Percentiles rank a stretch among this genome's conserved stretches.
Evolutionary conservation across 2,329 filamentous ascomycete species (phyloP).

Genomic region (Aspergillus felis): DNA sequence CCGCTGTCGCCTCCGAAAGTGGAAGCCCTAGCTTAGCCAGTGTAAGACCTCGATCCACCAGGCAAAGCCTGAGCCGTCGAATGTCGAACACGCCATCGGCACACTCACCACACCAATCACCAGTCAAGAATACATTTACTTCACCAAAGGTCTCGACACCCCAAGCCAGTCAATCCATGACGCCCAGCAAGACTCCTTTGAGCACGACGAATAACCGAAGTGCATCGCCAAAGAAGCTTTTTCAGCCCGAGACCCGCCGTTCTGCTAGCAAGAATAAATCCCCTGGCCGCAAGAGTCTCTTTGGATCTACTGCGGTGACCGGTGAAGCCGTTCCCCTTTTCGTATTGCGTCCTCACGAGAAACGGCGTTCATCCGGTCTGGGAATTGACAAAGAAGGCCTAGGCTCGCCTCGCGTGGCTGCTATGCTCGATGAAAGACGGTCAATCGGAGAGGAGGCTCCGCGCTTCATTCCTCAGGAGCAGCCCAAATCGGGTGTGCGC

Average conservation of each 20-base stretch:
- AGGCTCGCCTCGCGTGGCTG: slow-evolving; percentile 70
- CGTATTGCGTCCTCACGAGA: slow-evolving; percentile 57
- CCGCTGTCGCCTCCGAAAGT: slow-evolving; percentile 44
- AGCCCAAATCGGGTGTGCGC: slow-evolving; percentile 47
- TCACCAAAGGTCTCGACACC: slow-evolving; percentile 45
- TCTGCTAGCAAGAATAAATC: slow-evolving; percentile 36
- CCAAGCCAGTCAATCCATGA: slow-evolving; percentile 42
- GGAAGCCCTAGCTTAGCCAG: slow-evolving; percentile 55
- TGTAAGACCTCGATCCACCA: slow-evolving; percentile 46
- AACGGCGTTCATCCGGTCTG: slow-evolving; percentile 59
- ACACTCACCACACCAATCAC: slow-evolving; percentile 34
- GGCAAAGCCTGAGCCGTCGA: slow-evolving; percentile 44
- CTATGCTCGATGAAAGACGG: slow-evolving; percentile 64
- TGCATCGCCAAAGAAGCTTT: slow-evolving; percentile 49
- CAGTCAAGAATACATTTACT: slow-evolving; percentile 35
- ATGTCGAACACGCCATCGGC: slow-evolving; percentile 44
- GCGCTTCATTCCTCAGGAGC: slow-evolving; percentile 57
- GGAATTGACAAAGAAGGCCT: slow-evolving; percentile 67
- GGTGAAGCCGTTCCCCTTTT: slow-evolving; percentile 61
- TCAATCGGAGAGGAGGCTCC: slow-evolving; percentile 67
- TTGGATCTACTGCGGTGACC: slow-evolving; percentile 52
- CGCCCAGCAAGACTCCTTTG: slow-evolving; percentile 49
- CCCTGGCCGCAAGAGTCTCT: slow-evolving; percentile 43
- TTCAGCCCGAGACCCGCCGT: slow-evolving; percentile 39
- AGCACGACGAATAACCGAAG: slow-evolving; percentile 45